Evolutionary conservation across 306 rosid genomes (phyloP), one percentile per base, ranked within the genome.

Genomic region (Acmispon strigosus): DNA sequence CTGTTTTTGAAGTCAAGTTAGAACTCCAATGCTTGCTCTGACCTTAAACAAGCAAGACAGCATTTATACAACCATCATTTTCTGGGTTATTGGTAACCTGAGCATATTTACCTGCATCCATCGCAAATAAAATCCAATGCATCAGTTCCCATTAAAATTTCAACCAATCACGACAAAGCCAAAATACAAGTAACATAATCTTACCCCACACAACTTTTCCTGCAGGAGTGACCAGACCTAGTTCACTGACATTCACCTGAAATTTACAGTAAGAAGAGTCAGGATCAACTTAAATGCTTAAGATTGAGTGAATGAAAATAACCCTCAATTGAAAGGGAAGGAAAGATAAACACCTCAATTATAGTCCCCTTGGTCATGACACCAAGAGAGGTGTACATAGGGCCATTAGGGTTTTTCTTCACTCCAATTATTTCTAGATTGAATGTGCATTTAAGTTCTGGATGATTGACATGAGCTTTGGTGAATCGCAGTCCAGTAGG

Each of bases 151-250:
- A 37, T 17, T 5, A 16, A 75, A 58, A 37, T 49, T 27, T 69
- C 57, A 32, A 4, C 3, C 16, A 12, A 2, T 0, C 4, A 4
- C 15, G n/a, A 19, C 60, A 32, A n/a, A n/a, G 47, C 20, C 5
- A 56, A 42, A 39, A 65, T 73, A 34, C 13, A 10, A 13, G 59
- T 13, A 59, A 24, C 18, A 51, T 20, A 41, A 52, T 73, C 90
- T 83, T 83, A 89, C 99, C 99, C 99, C 97, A 91, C 8, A 94
- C 99, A 71, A 94, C 99, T 83, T 94, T 94, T 47, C 99, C 99
- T 0, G 92, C 92, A 1, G 99, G 97, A 37, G 99, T 94, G 70
- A 94, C 97, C 55, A 94, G 78, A 86, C 99, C 99, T 27, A 94
- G 88, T 81, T 94, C 99, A 49, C 97, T 91, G 37, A 88, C 96